Base-by-base conservation (phyloP, 768 basidiomycete species). In the Dioszegia hungarica region DNA sequence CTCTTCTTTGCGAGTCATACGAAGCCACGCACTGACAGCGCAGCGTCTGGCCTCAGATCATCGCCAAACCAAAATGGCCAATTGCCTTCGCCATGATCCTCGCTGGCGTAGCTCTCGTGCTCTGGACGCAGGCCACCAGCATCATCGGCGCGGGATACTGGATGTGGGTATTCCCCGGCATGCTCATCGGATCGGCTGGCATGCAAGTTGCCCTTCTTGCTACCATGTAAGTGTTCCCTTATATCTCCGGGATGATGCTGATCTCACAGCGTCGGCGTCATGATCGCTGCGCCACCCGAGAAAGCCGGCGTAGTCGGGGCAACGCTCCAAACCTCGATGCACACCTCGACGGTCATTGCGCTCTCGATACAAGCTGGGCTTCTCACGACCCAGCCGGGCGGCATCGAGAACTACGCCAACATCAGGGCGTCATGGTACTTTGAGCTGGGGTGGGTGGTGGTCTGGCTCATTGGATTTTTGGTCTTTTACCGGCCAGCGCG, bases 351-450 rank as follows among this genome's bases (percentile, higher is more conserved):
- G 27, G 62, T 64, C 11, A 54, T 70, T 45, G 57, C 88, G 31
- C 87, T 88, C 77, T 86, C 88, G 2, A 76, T 81, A 51, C 61
- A 63, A 52, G 64, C 58, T 17, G 61, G 56, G 12, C 45, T 66
- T 6, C 46, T 60, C 48, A 60, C 64, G 0, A 51, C 64, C 43
- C 40, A 56, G 12, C 56, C 59, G 22, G 62, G 60, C 20, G 55
- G 45, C 1, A 24, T 60, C 12, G 19, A 31, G 28, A 60, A 67
- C 33, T 62, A 50, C 44, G 40, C 41, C 17, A 70, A 67, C 38
- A 45, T 66, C 12, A 40, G 51, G 38, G 51, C 56, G 2, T 60
- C 57, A 1, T 64, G 40, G n/a, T 70, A 58, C 31, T 64, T 66
- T 31, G 47, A 50, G 39, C 43, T 63, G 0, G 68, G 68, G 6